Evolutionary conservation across 371 early-diverging fungal genomes (phyloP), one percentile per base, ranked within the genome.

Genomic region (Apophysomyces trapeziformis): DNA sequence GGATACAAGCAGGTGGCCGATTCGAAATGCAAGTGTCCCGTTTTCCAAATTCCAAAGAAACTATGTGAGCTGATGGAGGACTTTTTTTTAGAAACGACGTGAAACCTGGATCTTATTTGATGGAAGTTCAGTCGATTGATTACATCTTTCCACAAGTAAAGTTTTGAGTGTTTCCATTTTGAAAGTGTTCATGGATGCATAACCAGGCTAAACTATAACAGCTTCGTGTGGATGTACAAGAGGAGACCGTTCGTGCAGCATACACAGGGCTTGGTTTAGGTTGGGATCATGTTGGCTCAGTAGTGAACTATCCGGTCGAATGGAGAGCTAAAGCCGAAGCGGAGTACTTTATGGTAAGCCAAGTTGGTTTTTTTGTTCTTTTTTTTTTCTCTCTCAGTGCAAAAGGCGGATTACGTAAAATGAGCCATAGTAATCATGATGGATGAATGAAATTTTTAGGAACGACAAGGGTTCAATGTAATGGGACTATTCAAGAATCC

Each of bases 401-500:
- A 56, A 7, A 41, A 16, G 43, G 11, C 26, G 43, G 36, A 83
- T 26, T 26, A 26, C 32, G 32, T 26, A 26, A 26, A 26, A 26
- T 26, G 32, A 26, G 32, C 32, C 32, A 26, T 26, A 26, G 32
- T 26, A 26, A 26, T 26, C 32, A 26, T 26, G 32, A 26, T 26
- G 32, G 3, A 26, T 26, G 32, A 26, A 26, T 26, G 32, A 26
- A 21, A 26, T 26, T 26, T 26, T 26, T 26, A 26, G 83, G 68
- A 79, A 70, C 70, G 72, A 45, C 75, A 80, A 71, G 74, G 74
- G 1, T 84, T 84, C 64, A 78, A 78, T 46, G 50, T 79, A 16
- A 65, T 78, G 66, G 73, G 72, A 7, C 71, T 84, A 69, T 76
- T 84, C 60, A 77, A 77, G 61, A 84, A 84, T 57, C 81, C 81